Conservation (phyloP, 2,329 filamentous ascomycete genomes). For the Cladosporium halotolerans region DNA sequence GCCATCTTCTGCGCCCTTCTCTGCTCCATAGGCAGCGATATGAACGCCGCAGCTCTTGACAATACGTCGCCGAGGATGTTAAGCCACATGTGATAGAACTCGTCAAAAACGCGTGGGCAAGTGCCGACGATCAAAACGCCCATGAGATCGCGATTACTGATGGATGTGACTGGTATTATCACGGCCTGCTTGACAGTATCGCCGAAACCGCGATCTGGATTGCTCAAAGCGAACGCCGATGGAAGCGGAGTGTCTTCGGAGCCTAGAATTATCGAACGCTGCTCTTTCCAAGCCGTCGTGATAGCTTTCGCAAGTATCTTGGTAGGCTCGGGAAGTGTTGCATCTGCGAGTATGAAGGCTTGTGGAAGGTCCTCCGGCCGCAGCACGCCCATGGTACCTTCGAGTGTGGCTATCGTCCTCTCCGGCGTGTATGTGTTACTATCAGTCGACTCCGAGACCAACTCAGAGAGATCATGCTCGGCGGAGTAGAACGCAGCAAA, state of each 20-base stretch:
- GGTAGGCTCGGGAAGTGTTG: background rate
- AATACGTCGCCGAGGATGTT: conserved; percentile 33
- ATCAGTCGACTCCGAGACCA: conserved; percentile 10
- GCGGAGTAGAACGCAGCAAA: conserved; percentile 13
- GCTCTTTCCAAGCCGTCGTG: conserved; percentile 25
- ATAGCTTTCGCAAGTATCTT: conserved; percentile 25
- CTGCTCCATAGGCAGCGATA: conserved; percentile 34
- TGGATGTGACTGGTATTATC: conserved; percentile 33
- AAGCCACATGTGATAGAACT: conserved; percentile 34
- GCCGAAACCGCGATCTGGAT: conserved; percentile 31
- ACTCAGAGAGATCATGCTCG: conserved; percentile 15
- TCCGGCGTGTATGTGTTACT: conserved; percentile 2
- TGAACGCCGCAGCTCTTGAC: conserved; percentile 34
- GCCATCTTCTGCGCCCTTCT: conserved; percentile 29
- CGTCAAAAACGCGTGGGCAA: conserved; percentile 34
- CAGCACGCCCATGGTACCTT: conserved; percentile 24
- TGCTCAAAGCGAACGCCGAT: conserved; percentile 20
- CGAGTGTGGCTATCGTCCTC: conserved; percentile 19
- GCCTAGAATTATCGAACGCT: conserved; percentile 27
- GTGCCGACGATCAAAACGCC: conserved; percentile 36
- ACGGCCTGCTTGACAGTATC: conserved; percentile 31
- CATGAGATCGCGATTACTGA: conserved; percentile 30
- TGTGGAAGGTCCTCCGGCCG: conserved; percentile 22
- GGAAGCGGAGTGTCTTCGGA: conserved; percentile 27
- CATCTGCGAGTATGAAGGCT: conserved; percentile 18